Conservation (phyloP, 1,139 yeast genomes). For the Casaregolazyma lundiana region DNA sequence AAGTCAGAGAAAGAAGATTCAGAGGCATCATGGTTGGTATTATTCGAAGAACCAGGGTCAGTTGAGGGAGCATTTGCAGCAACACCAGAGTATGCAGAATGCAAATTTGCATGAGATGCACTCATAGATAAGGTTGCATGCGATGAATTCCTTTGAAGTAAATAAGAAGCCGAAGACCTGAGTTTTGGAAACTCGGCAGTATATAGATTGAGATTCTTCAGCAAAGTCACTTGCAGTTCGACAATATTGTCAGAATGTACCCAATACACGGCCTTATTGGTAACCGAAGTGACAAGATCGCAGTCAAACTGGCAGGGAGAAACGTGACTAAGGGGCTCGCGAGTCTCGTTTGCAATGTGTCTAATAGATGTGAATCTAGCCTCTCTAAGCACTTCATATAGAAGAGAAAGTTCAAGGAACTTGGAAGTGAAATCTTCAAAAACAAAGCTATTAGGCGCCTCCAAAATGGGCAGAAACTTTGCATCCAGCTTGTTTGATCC, state of each 20-base stretch:
- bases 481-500: conserved; percentile 32
- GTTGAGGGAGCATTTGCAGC: neutral
- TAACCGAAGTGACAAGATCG: conserved; percentile 31
- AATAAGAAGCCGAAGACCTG: conserved; percentile 4
- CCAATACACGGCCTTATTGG: conserved; percentile 35
- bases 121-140: neutral
- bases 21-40: neutral
- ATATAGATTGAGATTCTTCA: conserved; percentile 31
- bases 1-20: neutral
- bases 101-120: too few relatives aligned
- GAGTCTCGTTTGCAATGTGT: conserved; percentile 17
- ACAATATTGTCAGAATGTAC: conserved; percentile 38
- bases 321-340: conserved; percentile 17
- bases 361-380: conserved; percentile 22
- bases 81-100: too few relatives aligned
- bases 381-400: conserved; percentile 47
- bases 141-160: conserved; percentile 3
- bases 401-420: conserved; percentile 57
- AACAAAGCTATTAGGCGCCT: conserved; percentile 50
- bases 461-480: conserved; percentile 33
- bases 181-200: conserved; percentile 7
- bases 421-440: conserved; percentile 61
- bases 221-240: conserved; percentile 35
- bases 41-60: conserved; percentile 12
- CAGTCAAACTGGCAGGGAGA: conserved; percentile 37